phyloP scores from a whole-genome alignment of 2,329 filamentous ascomycete species.

The Paraphoma chrysanthemicola region DNA sequence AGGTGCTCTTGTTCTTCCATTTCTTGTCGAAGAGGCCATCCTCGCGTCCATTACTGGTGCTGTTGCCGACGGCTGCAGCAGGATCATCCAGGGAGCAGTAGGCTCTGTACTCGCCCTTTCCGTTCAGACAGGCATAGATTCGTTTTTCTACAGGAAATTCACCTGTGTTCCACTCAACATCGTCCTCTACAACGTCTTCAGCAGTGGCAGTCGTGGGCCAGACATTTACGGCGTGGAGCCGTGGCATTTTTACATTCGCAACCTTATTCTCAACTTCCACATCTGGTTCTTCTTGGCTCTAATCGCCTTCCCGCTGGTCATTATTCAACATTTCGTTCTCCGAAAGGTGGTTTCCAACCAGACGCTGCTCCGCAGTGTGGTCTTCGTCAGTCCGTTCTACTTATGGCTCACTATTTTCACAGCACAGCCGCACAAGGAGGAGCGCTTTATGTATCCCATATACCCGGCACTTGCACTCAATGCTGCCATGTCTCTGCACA shows the following conservation, averaged over 20 bases:
- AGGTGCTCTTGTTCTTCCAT: slow-evolving; percentile 79
- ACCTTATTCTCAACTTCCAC: slow-evolving; percentile 93
- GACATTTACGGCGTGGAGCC: slow-evolving; percentile 95
- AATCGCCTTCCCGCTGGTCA: slow-evolving; percentile 74
- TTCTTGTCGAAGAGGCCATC: slow-evolving; percentile 77
- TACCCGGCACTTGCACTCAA: slow-evolving; percentile 92
- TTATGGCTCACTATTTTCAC: slow-evolving; percentile 94
- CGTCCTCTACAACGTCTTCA: slow-evolving; percentile 93
- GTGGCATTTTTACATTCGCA: slow-evolving; percentile 96
- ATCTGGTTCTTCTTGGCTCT: slow-evolving; percentile 88
- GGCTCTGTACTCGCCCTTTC: slow-evolving; percentile 71
- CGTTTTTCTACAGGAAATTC: slow-evolving; percentile 83
- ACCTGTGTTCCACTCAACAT: slow-evolving; percentile 89
- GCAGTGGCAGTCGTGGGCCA: slow-evolving; percentile 76
- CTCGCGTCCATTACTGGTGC: slow-evolving; percentile 61
- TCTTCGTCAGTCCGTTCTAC: slow-evolving; percentile 87
- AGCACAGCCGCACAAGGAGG: slow-evolving; percentile 93
- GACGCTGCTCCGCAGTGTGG: slow-evolving; percentile 75
- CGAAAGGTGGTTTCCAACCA: slow-evolving; percentile 68
- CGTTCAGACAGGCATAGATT: slow-evolving; percentile 74
- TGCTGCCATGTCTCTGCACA: slow-evolving; percentile 83
- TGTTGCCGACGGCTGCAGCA: slow-evolving; percentile 64
- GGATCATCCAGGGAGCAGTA: slow-evolving; percentile 71
- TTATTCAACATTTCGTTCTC: slow-evolving; percentile 73
- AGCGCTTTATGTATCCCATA: slow-evolving; percentile 97